phyloP scores from a whole-genome alignment of 2,329 filamentous ascomycete genomes.

The Sordariomycetes sp. region DNA sequence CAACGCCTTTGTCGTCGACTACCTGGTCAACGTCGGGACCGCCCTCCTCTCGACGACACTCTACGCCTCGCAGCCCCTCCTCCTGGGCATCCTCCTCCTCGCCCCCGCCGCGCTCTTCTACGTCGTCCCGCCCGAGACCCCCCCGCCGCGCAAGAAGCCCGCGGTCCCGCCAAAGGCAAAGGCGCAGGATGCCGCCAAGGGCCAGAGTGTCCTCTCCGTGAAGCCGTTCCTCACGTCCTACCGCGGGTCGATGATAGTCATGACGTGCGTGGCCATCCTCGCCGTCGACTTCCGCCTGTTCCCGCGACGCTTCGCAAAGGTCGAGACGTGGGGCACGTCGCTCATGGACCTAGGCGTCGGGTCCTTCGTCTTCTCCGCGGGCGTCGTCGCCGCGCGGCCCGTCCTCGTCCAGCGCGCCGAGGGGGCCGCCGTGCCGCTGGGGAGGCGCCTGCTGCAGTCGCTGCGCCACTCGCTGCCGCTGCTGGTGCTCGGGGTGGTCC shows the following conservation, averaged over 20 bases:
- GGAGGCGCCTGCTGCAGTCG: conserved; percentile 51
- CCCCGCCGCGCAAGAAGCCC: conserved; percentile 31
- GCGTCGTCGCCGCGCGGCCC: conserved; percentile 78
- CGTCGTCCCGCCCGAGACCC: conserved; percentile 29
- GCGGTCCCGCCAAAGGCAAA: conserved; percentile 33
- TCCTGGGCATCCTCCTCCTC: conserved; percentile 65
- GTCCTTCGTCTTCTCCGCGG: conserved; percentile 92
- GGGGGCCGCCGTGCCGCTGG: conserved; percentile 35
- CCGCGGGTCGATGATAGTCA: conserved; percentile 80
- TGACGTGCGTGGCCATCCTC: conserved; percentile 86
- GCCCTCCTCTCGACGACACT: conserved; percentile 79
- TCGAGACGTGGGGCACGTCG: conserved; percentile 99
- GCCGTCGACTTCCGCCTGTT: conserved; percentile 94
- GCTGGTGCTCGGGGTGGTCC: conserved; percentile 65
- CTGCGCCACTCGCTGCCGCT: conserved; percentile 76
- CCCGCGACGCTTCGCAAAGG: conserved; percentile 89
- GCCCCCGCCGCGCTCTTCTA: conserved; percentile 55
- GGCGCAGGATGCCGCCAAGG: conserved; percentile 13
- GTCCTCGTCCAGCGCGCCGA: conserved; percentile 59
- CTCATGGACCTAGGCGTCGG: conserved; percentile 97
- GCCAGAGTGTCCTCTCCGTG: conserved; percentile 48
- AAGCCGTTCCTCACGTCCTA: conserved; percentile 93
- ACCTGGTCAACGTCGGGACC: conserved; percentile 73
- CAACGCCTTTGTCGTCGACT: conserved; percentile 65
- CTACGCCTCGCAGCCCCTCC: conserved; percentile 64